A percentile compares a stretch with the other conserved stretches of the same genome.
phyloP scores from a whole-genome alignment of 164 flowering plant genomes.

The Tinospora cordifolia region DNA sequence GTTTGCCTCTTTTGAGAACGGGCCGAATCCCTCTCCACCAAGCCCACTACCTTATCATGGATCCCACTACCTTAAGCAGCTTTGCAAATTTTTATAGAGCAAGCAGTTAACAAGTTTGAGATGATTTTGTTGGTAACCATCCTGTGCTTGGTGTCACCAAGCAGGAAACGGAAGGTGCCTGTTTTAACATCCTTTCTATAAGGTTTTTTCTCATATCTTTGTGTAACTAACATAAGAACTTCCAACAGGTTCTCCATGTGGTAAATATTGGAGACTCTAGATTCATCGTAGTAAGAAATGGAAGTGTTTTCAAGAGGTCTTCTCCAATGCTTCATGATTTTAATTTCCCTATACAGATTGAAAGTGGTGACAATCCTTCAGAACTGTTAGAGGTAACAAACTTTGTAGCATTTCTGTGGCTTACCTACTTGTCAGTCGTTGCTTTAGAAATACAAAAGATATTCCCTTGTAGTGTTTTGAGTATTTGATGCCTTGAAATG shows the following conservation, averaged over 20 bases:
- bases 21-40: too few relatives aligned
- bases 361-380: constrained; percentile 47
- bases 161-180: neutral
- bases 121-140: neutral
- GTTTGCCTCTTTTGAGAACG: too few relatives aligned
- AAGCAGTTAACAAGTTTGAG: too few relatives aligned
- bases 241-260: constrained; percentile 56
- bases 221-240: constrained; percentile 5
- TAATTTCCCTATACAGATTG: constrained; percentile 57
- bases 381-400: constrained; percentile 43
- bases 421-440: neutral
- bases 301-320: constrained; percentile 44
- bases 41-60: too few relatives aligned
- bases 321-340: constrained; percentile 59
- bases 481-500: neutral
- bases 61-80: too few relatives aligned
- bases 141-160: neutral
- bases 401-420: neutral
- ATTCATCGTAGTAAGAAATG: constrained; percentile 59
- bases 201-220: neutral
- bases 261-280: constrained; percentile 83
- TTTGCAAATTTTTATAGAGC: too few relatives aligned
- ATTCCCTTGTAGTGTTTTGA: neutral
- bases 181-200: neutral
- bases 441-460: neutral